These are phyloP conservation scores for Malus sieversii DNA, from an alignment of 306 rosid genomes.

Conservation along the genomic window DNA sequence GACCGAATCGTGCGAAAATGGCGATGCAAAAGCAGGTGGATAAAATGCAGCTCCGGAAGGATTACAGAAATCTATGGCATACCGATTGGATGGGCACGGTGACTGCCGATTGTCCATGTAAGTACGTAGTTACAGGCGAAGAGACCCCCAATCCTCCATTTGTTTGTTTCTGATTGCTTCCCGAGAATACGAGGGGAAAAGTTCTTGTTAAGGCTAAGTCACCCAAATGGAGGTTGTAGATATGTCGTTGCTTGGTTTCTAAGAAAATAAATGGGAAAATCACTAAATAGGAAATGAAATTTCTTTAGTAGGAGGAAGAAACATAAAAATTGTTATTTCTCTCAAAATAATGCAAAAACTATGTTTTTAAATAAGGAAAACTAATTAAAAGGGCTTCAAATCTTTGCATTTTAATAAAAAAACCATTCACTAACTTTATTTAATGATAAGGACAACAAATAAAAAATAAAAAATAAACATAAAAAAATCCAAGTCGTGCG, in stretches of 20 bases:
- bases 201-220: background rate
- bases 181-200: background rate
- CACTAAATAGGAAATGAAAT: background rate
- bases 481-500: too few species aligned
- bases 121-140: background rate
- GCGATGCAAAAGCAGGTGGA: slow-evolving; percentile 19
- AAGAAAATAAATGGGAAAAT: background rate
- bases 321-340: too few species aligned
- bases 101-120: slow-evolving; percentile 39
- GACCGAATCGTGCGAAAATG: background rate
- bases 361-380: background rate
- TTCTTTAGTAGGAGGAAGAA: too few species aligned
- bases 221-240: background rate
- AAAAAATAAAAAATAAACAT: too few species aligned
- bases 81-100: slow-evolving; percentile 39
- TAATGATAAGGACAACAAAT: too few species aligned
- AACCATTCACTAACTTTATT: too few species aligned
- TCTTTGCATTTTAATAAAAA: too few species aligned
- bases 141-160: slow-evolving; percentile 36
- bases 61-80: slow-evolving; percentile 55
- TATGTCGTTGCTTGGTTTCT: background rate
- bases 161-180: slow-evolving; percentile 15
- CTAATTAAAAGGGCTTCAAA: too few species aligned
- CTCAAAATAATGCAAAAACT: too few species aligned
- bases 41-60: slow-evolving; percentile 58